Evolutionary conservation across 2,329 filamentous ascomycete genomes (phyloP), one percentile per base, ranked within the genome.

Genomic region (Cladophialophora chaetospira): DNA sequence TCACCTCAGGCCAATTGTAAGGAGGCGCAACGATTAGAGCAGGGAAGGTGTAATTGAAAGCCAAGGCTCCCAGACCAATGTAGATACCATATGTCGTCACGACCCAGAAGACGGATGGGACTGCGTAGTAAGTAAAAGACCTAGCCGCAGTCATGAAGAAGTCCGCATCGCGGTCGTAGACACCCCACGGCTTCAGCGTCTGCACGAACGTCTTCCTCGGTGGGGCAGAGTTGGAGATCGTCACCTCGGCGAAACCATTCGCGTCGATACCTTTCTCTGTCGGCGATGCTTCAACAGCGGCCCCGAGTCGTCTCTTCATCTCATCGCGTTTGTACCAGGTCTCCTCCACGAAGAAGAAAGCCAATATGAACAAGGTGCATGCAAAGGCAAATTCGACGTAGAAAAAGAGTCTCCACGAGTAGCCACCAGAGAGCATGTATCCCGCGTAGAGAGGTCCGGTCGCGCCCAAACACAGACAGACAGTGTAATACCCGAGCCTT

Each of bases 381-480:
- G 78, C 75, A 50, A 85, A 84, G 2, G 81, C 82, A 45, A 82
- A 75, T 59, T 80, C 77, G 52, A 85, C 82, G 66, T 84, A 84
- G 72, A 85, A 85, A 71, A 81, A 85, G 0, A 85, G 75, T 13
- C 79, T 73, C 82, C 82, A 85, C 5, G 81, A 82, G 64, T 82
- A 79, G 8, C 80, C 79, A 1, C 75, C 81, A 0, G 77, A 75
- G 5, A 85, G 77, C 82, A 85, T 85, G 67, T 84, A 85, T 10
- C 82, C 81, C 1, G 82, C 81, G 46, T 81, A 83, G 1, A 85
- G 71, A 0, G 82, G 81, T 1, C 81, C 81, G 1, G 62, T 64
- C 31, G 62, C 60, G 43, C 62, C 62, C 10, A 64, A 46, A 38
- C 62, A 64, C 4, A 64, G 48, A 43, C 50, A 65, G 76, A 77